Evolutionary conservation across 805 yeast species (phyloP), one percentile per base, ranked within the genome.

Genomic region (Blastobotrys parvus): DNA sequence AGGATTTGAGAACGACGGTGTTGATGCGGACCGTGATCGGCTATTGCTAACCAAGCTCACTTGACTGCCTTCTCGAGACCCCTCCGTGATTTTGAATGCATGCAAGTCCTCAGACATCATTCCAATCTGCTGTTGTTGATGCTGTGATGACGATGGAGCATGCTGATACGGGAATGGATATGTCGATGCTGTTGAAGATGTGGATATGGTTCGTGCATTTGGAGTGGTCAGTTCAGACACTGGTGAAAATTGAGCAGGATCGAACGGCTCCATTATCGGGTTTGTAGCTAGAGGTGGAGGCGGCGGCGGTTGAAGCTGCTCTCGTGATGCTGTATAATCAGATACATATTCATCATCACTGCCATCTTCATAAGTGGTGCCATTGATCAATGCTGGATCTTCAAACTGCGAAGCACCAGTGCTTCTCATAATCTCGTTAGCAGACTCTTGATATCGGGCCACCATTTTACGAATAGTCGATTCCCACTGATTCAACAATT

Each of bases 401-500:
- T 17, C 35, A 15, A 11, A 16, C 4, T 32, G 13, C 13, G 13
- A n/a, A 19, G 17, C 16, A 7, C 20, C 11, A 8, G 29, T 25
- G 7, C 10, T 8, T 25, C 29, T 7, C 20, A 32, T 17, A 6
- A 18, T 20, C 13, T 32, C 35, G 13, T 32, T 17, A 20, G 17
- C 13, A 6, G 35, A 32, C 30, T 47, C 52, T 19, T 51, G 46
- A 32, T 52, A 51, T 10, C 55, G 36, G 5, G 48, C 45, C 2
- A 61, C 52, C 47, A 62, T 46, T 22, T 50, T 48, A 39, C 39
- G 50, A 29, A 68, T 49, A 2, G 69, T 56, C 27, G 54, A 27
- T 38, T 64, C 86, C 97, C 97, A 92, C 60, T 82, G 90, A 45
- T 72, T 74, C 50, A 94, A 71, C 15, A 72, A 70, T 60, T 92